These are phyloP conservation scores for Lyophyllum decastes DNA, from an alignment of 768 basidiomycete genomes.

Conservation along the genomic window DNA sequence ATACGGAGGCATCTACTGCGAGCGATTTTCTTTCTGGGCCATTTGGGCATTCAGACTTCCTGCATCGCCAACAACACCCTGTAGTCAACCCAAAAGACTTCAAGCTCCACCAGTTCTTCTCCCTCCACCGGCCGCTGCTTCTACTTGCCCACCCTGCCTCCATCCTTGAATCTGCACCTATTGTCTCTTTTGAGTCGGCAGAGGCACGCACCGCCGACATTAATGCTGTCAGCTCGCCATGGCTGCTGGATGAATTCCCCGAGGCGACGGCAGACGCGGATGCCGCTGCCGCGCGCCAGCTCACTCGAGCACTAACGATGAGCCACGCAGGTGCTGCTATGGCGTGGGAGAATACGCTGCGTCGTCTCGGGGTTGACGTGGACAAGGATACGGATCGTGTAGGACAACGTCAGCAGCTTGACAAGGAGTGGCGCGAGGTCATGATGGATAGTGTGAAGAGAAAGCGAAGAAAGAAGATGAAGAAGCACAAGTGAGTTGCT, in stretches of 20 bases:
- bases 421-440: conserved; percentile 64
- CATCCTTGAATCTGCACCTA: conserved; percentile 41
- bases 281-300: conserved; percentile 76
- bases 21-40: neutral
- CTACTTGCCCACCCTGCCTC: conserved; percentile 63
- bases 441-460: conserved; percentile 81
- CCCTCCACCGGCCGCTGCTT: conserved; percentile 77
- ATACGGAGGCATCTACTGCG: neutral
- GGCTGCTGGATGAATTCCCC: conserved; percentile 40
- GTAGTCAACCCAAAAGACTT: conserved; percentile 65
- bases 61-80: conserved; percentile 44
- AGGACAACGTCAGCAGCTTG: conserved; percentile 51
- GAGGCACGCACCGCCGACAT: conserved; percentile 13
- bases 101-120: conserved; percentile 84
- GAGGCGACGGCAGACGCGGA: conserved; percentile 69
- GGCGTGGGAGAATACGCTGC: conserved; percentile 71
- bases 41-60: neutral
- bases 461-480: conserved; percentile 92
- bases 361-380: conserved; percentile 61
- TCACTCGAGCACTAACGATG: conserved; percentile 75
- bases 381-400: conserved; percentile 50
- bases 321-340: conserved; percentile 60
- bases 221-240: conserved; percentile 21
- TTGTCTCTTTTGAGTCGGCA: conserved; percentile 17
- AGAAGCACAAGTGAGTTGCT: conserved; percentile 88